phyloP scores from a whole-genome alignment of 2,329 filamentous ascomycete species.

The Venturia effusa region DNA sequence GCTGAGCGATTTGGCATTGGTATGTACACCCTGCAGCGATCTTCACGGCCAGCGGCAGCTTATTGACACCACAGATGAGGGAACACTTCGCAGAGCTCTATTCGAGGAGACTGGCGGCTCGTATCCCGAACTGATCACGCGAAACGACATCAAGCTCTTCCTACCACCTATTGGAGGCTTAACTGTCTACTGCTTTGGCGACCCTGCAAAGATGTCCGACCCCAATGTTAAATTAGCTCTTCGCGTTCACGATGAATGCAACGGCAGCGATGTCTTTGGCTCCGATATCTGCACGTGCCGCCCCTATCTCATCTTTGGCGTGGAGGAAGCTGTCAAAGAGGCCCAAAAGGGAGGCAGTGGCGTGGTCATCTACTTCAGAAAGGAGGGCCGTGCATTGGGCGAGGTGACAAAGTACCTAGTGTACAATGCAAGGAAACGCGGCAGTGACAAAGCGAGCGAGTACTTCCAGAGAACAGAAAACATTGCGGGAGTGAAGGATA shows the following conservation, averaged over 20 bases:
- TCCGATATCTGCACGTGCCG: constrained; percentile 96
- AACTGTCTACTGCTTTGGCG: constrained; percentile 95
- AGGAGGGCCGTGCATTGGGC: constrained; percentile 86
- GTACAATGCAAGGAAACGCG: constrained; percentile 54
- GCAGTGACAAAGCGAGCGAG: constrained; percentile 51
- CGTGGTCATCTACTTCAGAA: constrained; percentile 97
- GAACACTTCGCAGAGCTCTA: constrained; percentile 69
- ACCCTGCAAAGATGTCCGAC: constrained; percentile 88
- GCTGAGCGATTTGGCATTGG: constrained; percentile 88
- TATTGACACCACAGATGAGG: constrained; percentile 52
- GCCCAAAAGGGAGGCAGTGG: constrained; percentile 88
- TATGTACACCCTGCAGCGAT: constrained; percentile 21
- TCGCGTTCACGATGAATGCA: constrained; percentile 81
- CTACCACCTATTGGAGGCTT: constrained; percentile 89
- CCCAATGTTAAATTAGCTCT: constrained; percentile 70
- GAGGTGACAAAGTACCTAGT: constrained; percentile 88
- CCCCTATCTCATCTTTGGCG: constrained; percentile 92
- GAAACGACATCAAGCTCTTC: constrained; percentile 90
- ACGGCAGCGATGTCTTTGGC: constrained; percentile 94
- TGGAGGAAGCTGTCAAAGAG: constrained; percentile 95
- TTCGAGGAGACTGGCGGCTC: constrained; percentile 95
- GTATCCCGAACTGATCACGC: constrained; percentile 92
- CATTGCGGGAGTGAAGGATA: constrained; percentile 89
- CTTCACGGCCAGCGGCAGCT: neutral
- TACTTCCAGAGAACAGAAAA: constrained; percentile 98